phyloP scores from a whole-genome alignment of 331 rosid species.

The Malus hybrid region DNA sequence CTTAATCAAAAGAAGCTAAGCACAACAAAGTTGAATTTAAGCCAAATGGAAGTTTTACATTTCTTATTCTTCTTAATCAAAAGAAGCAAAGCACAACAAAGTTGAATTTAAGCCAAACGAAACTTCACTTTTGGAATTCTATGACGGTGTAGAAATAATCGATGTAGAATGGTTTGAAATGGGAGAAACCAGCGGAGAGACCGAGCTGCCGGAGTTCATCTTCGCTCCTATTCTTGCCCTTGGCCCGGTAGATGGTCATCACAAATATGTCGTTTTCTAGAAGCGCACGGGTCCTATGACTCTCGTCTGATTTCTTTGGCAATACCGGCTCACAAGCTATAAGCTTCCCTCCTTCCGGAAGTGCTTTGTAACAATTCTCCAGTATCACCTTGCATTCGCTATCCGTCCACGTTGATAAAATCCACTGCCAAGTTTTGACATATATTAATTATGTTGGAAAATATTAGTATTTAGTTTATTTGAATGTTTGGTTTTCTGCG shows the following conservation, averaged over 20 bases:
- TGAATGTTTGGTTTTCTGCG: no score
- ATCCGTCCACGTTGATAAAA: constrained; percentile 85
- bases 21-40: not conserved
- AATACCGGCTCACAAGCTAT: constrained; percentile 90
- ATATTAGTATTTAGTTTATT: no score
- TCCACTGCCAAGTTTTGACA: constrained; percentile 50
- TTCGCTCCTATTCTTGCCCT: constrained; percentile 79
- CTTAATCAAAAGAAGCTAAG: no score
- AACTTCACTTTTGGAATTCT: constrained; percentile 64
- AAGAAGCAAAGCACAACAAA: not conserved
- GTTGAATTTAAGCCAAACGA: not conserved
- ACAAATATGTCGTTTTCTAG: constrained; percentile 76
- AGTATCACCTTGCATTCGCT: constrained; percentile 57
- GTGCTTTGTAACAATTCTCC: constrained; percentile 68
- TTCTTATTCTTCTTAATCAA: not conserved
- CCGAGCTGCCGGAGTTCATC: constrained; percentile 52
- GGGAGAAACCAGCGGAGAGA: constrained; percentile 49
- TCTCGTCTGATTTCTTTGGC: constrained; percentile 65
- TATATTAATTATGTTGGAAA: not conserved
- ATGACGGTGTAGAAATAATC: constrained; percentile 56
- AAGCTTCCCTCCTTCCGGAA: constrained; percentile 72
- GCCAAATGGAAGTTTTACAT: not conserved
- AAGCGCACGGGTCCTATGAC: constrained; percentile 65
- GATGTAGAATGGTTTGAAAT: constrained; percentile 48
- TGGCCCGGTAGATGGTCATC: constrained; percentile 74